Evolutionary conservation across 805 yeast genomes (phyloP), one percentile per base, ranked within the genome.

Genomic region (Pichia thaimueangensis): DNA sequence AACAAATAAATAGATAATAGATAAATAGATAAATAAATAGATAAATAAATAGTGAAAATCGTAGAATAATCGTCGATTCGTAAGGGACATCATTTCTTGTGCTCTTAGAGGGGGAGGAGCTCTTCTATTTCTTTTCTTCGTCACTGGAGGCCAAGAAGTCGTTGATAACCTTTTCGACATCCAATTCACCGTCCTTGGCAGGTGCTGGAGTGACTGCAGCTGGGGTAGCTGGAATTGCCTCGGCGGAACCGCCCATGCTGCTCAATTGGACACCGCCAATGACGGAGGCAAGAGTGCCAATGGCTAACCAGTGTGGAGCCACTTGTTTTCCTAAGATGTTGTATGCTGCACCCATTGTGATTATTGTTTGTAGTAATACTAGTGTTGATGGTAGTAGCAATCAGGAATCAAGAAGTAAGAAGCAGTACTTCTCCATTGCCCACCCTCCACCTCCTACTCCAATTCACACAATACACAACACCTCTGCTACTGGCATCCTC

Each of bases 241-340:
- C 69, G 51, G 74, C 70, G 22, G 77, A 68, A 9, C 56, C 48
- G 4, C 56, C 39, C n/a, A 54, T 38, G 23, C 55, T 37, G 39
- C 38, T 41, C 6, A 54, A 20, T 33, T 39, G 44, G 43, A 78
- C 53, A 45, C 66, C 71, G 42, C 80, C 75, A 41, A 75, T 77
- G 38, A 86, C 82, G 30, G 80, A 60, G 47, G 80, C 76, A 56
- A 89, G 70, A 36, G 96, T 87, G 52, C 83, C 91, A 54, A 88
- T 65, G 22, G 96, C 84, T 63, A 89, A 76, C 59, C 77, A 83
- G 70, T 87, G 89, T 49, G 97, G 76, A 57, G 77, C 87, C 55
- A 88, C 80, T 51, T 82, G 69, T 68, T 76, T 85, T 50, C 97
- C 97, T 56, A 87, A 71, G 58, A 89, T 83, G 52, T 69, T 71